Evolutionary conservation across 768 basidiomycete genomes (phyloP), one percentile per base, ranked within the genome.

Genomic region (Tubosaeta sp.): DNA sequence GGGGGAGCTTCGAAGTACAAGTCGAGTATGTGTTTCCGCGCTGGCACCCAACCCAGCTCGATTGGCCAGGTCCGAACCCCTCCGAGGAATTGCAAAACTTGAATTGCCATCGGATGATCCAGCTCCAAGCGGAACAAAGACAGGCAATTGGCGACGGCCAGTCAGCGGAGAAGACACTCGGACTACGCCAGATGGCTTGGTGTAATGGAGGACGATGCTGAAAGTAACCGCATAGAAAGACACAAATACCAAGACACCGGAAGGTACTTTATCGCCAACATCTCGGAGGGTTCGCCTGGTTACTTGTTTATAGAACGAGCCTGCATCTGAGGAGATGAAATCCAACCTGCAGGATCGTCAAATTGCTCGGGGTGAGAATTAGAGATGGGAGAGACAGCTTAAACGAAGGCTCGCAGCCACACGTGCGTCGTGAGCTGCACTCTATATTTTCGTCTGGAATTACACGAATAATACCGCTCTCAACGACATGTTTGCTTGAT

Each of bases 391-490:
- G 63, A 61, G 22, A 66, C 42, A 48, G 8, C 26, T n/a, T 16
- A 8, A 1, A 17, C 26, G 52, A 41, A 56, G 50, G 34, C 47
- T 60, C 11, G 37, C 34, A 31, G 47, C 9, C 3, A 13, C 6
- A 7, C 26, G 27, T 22, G 14, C 11, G 31, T 48, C 35, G 17
- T 29, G 51, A n/a, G 32, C 51, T 51, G 27, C 5, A 50, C 19
- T 55, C 54, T n/a, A 22, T 31, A n/a, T 29, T 41, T 33, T 50
- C 4, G 10, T 56, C 50, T 6, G 57, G 49, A 5, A 64, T 48
- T 17, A 66, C 54, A 17, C 64, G 64, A 27, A 49, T 46, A 27
- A 65, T 27, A 43, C 66, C 64, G 26, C 33, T 50, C 25, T 58
- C 46, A 56, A 31, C 27, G 66, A n/a, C 44, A 43, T 22, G 16